Base-by-base conservation (phyloP, 208 protist genomes). In the Crithidia expoeki region DNA sequence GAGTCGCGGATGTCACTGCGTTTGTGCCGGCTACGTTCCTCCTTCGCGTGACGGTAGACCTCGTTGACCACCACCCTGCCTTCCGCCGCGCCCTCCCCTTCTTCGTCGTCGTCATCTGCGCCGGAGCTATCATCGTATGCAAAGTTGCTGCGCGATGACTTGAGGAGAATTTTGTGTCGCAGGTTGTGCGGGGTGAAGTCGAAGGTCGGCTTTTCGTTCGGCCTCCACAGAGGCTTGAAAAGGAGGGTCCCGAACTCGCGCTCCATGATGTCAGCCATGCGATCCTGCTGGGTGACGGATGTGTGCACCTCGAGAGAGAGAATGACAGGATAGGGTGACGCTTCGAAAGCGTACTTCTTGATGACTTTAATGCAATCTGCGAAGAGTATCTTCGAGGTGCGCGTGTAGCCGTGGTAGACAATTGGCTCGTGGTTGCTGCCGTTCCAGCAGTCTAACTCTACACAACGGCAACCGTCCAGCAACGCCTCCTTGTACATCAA, bases 401-500 rank as follows among this genome's bases (percentile, higher is more conserved):
- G 55, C 1, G 91, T 97, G 79, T 94, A 72, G 30, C 91, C 89
- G 63, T 96, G 93, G 65, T 90, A 93, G 7, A 97, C 77, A 44
- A 96, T 79, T 9, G 89, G 91, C 64, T 94, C 81, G 17, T 76
- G 72, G 16, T 86, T 66, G 0, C 51, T 60, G 4, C 91, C 89
- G 74, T 94, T 80, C 87, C 89, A 93, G 79, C 89, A 95, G 68
- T 96, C 89, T 38, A 95, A 55, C 63, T 96, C 88, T 33, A 96
- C 82, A 66, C 90, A 97, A 28, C 88, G 80, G 63, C 85, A 94
- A 4, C 90, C 90, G 57, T 81, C 74, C 25, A 85, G 70, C 23
- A 95, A 69, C n/a, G 72, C 83, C 62, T 85, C 81, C 42, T 79
- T 74, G 72, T 94, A 94, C 79, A 90, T 92, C 7, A 88, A 58